Evolutionary conservation across 2,329 filamentous ascomycete species (phyloP), one percentile per base, ranked within the genome.

Genomic region (Ascochyta viciae-villosae): DNA sequence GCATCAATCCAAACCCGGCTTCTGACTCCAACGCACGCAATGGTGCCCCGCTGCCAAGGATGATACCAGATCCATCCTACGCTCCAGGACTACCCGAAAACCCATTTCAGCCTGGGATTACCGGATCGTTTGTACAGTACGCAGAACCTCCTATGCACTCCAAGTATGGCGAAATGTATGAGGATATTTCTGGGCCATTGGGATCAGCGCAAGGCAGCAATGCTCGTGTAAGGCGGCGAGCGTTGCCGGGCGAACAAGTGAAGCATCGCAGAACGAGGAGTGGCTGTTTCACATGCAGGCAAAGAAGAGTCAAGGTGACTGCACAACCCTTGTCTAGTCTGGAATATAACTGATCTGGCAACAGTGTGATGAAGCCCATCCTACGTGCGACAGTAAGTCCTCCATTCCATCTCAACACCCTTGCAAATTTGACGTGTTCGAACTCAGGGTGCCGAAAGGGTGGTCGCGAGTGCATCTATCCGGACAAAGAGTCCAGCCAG

Each of bases 191-290:
- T 40, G 67, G 66, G 16, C 54, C 58, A 38, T 59, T 70, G 49
- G 67, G 71, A 56, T 55, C 66, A 40, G 61, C 66, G 29, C 68
- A 68, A 62, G 62, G 65, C 57, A 62, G 57, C 48, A 69, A 68
- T 58, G 56, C 63, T 51, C 67, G 73, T 40, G 58, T 67, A 27
- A 65, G 72, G 50, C 67, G 73, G 49, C 68, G 74, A 39, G 55
- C 68, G 23, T 63, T 65, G 12, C 68, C 73, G 22, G 73, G 72
- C 10, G 90, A 96, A 59, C 88, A 90, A 70, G 89, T 96, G 64
- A 98, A 98, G 77, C 94, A 98, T 74, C 89, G 93, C 59, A 87
- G 95, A 65, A 98, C 95, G 39, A 85, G 95, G 66, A 97, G 92
- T 61, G 95, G 95, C 26, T 99, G 95, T 78, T 97, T 86, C 72